These are phyloP conservation scores for Torulaspora gathmanii DNA, from an alignment of 805 yeast genomes.

Conservation along the genomic window DNA sequence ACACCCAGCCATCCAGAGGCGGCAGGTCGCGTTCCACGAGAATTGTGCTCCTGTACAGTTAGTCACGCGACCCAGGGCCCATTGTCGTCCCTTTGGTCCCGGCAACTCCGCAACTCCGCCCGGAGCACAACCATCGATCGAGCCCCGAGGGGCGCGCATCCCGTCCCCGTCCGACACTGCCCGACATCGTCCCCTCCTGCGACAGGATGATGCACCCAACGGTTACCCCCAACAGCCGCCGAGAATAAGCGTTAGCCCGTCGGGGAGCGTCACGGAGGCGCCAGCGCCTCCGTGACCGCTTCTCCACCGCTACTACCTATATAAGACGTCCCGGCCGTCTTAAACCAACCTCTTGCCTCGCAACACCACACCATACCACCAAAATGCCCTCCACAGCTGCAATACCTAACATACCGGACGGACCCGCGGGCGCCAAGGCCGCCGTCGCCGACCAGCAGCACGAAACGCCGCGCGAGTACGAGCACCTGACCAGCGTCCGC, in stretches of 20 bases:
- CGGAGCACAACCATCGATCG: neutral
- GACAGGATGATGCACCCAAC: neutral
- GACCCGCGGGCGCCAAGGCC: neutral
- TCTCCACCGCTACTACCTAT: no score
- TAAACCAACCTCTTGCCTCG: neutral
- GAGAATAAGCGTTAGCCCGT: neutral
- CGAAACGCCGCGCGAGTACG: slow-evolving; percentile 19
- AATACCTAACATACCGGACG: neutral
- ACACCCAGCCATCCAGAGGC: no score
- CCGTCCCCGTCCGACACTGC: neutral
- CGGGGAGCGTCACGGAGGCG: neutral
- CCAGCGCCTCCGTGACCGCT: no score
- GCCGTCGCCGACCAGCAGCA: slow-evolving; percentile 3
- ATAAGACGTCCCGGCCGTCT: no score
- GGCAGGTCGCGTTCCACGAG: no score
- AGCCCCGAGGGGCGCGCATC: no score
- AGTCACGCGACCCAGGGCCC: no score
- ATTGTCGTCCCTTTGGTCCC: no score
- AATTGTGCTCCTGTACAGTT: no score
- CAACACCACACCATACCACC: neutral
- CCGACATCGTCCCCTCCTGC: neutral
- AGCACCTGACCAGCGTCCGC: slow-evolving; percentile 29
- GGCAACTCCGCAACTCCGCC: neutral
- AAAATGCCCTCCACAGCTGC: neutral
- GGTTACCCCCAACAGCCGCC: neutral